phyloP scores from a whole-genome alignment of 129 eudicot genomes.

The Flaveria brownii region DNA sequence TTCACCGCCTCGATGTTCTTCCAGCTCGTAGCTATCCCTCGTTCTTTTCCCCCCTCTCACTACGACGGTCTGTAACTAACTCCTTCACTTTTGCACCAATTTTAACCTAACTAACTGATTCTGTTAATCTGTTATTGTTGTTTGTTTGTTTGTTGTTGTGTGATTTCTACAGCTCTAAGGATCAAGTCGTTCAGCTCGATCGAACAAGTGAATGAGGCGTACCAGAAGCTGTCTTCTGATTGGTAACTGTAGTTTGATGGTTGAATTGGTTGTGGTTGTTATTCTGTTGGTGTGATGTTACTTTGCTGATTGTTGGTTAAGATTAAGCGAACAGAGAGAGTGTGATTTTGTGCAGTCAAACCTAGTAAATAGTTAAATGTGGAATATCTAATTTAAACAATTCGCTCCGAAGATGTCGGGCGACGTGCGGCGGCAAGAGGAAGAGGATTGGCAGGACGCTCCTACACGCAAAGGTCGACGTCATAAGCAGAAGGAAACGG shows the following conservation, averaged over 20 bases:
- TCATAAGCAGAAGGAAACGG: too few relatives aligned
- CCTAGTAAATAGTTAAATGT: not conserved
- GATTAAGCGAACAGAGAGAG: not conserved
- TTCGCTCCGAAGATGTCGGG: too few relatives aligned
- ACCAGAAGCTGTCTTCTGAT: conserved; percentile 48
- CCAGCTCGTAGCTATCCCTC: conserved; percentile 80
- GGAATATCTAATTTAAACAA: too few relatives aligned
- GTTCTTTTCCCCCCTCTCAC: conserved; percentile 73
- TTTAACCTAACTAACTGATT: not conserved
- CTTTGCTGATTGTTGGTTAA: not conserved
- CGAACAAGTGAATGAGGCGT: conserved; percentile 66
- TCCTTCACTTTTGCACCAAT: not conserved
- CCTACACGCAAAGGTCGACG: too few relatives aligned
- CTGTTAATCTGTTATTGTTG: conserved; percentile 5
- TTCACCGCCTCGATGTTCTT: conserved; percentile 58
- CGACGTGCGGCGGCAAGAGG: too few relatives aligned
- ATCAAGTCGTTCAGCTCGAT: conserved; percentile 48
- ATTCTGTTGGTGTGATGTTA: not conserved
- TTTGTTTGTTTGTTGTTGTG: not conserved
- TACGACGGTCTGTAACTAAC: conserved; percentile 57
- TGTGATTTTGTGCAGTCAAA: too few relatives aligned
- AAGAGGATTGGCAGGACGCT: too few relatives aligned
- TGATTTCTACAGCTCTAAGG: conserved; percentile 53
- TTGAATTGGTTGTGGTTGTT: not conserved
- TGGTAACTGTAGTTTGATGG: conserved; percentile 41